Evolutionary conservation across 306 rosid species (phyloP).

Genomic region (Acacia crassicarpa): DNA sequence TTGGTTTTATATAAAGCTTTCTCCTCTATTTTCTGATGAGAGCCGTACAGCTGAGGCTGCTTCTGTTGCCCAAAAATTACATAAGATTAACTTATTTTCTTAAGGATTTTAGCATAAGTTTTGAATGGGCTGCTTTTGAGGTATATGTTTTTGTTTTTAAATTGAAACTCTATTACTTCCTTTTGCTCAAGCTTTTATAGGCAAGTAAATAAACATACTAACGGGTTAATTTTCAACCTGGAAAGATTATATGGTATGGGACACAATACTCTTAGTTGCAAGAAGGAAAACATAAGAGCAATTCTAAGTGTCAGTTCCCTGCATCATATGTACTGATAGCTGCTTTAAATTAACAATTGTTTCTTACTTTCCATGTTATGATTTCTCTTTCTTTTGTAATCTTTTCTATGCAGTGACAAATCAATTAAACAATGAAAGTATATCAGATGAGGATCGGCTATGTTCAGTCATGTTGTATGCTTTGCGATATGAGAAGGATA

Average conservation of each 20-base stretch:
- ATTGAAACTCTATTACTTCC: background rate
- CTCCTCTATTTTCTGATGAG: constrained; percentile 39
- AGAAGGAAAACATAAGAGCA: background rate
- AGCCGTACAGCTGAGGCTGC: constrained; percentile 98
- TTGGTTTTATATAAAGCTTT: constrained; percentile 4
- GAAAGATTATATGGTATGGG: background rate
- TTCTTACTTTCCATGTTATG: background rate
- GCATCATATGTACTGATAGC: background rate
- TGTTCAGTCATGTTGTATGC: constrained; percentile 77
- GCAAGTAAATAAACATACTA: background rate
- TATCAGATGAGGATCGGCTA: constrained; percentile 58
- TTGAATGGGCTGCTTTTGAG: constrained; percentile 80
- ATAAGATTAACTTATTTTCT: constrained; percentile 45
- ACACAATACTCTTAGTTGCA: background rate
- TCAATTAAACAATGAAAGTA: constrained; percentile 56
- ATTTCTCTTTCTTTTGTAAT: constrained; percentile 18
- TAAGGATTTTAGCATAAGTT: background rate
- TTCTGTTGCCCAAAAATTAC: constrained; percentile 95
- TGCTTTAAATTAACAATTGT: background rate
- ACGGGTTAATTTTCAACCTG: background rate
- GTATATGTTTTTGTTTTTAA: constrained; percentile 38
- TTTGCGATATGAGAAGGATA: constrained; percentile 75
- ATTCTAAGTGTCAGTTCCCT: background rate
- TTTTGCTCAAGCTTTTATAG: background rate
- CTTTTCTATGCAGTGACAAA: constrained; percentile 55